Conservation (phyloP, 2,329 filamentous ascomycete genomes). For the Colletotrichum sp. region DNA sequence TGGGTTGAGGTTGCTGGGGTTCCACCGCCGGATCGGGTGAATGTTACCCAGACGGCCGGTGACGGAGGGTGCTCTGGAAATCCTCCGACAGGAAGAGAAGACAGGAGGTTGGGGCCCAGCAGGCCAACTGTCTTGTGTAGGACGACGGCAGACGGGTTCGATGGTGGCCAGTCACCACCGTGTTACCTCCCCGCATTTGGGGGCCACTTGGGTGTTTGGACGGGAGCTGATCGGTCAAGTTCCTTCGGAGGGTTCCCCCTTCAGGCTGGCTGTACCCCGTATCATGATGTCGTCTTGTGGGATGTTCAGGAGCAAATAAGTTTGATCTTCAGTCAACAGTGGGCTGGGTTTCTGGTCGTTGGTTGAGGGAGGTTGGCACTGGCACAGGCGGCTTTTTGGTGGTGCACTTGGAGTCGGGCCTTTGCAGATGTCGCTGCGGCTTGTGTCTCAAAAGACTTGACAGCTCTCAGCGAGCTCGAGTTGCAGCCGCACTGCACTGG, state of each 20-base stretch:
- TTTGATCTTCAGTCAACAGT: background rate
- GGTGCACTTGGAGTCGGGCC: background rate
- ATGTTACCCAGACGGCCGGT: constrained; percentile 7
- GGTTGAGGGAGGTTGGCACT: background rate
- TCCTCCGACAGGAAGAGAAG: background rate
- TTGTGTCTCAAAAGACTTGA: background rate
- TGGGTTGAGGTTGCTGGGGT: background rate
- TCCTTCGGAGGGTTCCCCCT: background rate
- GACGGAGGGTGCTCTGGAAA: background rate
- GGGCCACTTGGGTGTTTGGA: background rate
- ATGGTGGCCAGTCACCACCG: background rate
- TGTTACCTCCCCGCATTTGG: background rate
- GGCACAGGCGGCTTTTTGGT: background rate
- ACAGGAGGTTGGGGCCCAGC: background rate
- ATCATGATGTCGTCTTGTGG: background rate
- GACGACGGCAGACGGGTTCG: background rate
- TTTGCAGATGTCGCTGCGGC: background rate
- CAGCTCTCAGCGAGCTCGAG: background rate
- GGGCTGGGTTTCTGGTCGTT: background rate
- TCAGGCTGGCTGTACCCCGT: background rate
- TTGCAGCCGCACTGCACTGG: background rate
- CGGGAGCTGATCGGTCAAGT: background rate
- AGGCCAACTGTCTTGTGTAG: background rate
- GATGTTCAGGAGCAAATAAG: background rate
- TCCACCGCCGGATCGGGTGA: constrained; percentile 14